Base-by-base conservation (phyloP, 1,284 basidiomycete species). In the Cryptococcus floricola region DNA sequence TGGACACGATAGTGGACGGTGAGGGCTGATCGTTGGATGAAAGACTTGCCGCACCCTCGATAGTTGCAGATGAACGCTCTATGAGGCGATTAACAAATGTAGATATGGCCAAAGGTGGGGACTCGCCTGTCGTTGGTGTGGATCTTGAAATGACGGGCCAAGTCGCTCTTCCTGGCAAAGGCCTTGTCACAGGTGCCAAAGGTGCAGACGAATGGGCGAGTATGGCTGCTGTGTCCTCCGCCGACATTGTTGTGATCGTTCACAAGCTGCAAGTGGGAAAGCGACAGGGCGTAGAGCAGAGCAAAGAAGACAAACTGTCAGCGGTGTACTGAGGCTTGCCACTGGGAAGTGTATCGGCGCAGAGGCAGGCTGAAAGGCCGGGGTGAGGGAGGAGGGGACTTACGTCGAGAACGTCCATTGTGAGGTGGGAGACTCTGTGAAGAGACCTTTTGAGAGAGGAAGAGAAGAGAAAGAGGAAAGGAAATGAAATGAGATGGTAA, bases 111-210 rank as follows among this genome's bases (percentile, higher is more conserved):
- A 19, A 8, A 23, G 18, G 6, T 5, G 25, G 23, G 23, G 44
- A 62, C 74, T 63, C 28, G 76, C 76, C 74, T 57, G 43, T 77
- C 74, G 50, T 75, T 74, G 18, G 72, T 73, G 59, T 81, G 80
- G 48, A 81, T 81, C 8, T 79, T 64, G 39, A 74, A 73, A 61
- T 81, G 79, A 37, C 80, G 67, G 6, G 78, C 69, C 37, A 81
- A 72, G 58, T 81, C 80, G 43, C 75, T 78, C 55, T 77, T 77
- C 25, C 80, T 68, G 1, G 78, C 74, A 58, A 81, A 81, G 8
- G 78, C 70, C 63, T 80, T 80, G 59, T 74, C 67, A 60, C 80
- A 81, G 14, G 64, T 56, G 1, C 59, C 56, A 27, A 69, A 73
- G 42, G 70, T 69, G 63, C 79, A 80, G 39, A 71, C 66, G 57